Conservation (phyloP, 306 rosid species). For the Medicago truncatula region DNA sequence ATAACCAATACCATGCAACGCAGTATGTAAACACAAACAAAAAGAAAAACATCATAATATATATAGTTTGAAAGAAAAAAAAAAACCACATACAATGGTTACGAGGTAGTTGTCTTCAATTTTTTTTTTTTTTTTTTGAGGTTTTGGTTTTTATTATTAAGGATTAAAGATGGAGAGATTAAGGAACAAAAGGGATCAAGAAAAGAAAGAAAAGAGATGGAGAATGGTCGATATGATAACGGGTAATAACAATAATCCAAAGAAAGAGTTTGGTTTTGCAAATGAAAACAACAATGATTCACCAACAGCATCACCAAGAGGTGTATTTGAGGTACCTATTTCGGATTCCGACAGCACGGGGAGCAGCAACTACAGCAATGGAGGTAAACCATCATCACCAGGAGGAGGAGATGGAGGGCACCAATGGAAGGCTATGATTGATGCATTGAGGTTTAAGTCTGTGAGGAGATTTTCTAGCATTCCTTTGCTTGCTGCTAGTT, state of each 20-base stretch:
- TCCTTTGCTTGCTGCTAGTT: conserved; percentile 57
- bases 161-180: conserved; percentile 33
- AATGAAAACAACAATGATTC: conserved; percentile 33
- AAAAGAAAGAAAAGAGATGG: conserved; percentile 22
- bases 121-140: background rate
- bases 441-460: conserved; percentile 64
- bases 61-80: background rate
- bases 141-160: background rate
- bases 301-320: conserved; percentile 71
- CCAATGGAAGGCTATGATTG: conserved; percentile 73
- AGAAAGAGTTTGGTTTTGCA: background rate
- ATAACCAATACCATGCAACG: conserved; percentile 33
- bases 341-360: conserved; percentile 58
- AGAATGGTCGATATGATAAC: conserved; percentile 13
- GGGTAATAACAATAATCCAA: conserved; percentile 3
- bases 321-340: conserved; percentile 63
- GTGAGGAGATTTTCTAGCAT: conserved; percentile 57
- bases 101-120: background rate
- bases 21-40: conserved; percentile 41
- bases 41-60: background rate
- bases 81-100: background rate
- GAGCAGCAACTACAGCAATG: conserved; percentile 31
- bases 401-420: conserved; percentile 13
- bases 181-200: conserved; percentile 23
- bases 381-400: background rate